phyloP scores from a whole-genome alignment of 2,329 filamentous ascomycete species.

The Sodiomyces alkalinus region DNA sequence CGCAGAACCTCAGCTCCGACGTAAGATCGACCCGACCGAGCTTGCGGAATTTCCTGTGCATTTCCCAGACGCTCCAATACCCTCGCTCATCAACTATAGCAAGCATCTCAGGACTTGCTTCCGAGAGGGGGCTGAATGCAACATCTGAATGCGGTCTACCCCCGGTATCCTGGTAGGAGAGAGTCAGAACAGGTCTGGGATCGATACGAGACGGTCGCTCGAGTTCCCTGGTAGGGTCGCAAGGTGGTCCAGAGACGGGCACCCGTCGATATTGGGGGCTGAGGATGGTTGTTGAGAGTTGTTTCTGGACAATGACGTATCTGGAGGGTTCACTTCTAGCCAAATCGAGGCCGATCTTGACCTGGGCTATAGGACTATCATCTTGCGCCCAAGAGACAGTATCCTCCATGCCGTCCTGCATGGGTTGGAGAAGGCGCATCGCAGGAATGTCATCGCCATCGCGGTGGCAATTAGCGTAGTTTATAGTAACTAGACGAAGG shows the following conservation, averaged over 20 bases:
- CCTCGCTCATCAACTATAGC: constrained; percentile 51
- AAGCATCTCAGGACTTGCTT: constrained; percentile 40
- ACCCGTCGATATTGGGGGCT: constrained; percentile 31
- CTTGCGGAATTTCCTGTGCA: too few species aligned
- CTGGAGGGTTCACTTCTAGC: constrained; percentile 22
- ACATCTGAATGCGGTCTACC: constrained; percentile 44
- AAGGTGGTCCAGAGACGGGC: constrained; percentile 16
- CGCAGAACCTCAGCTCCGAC: constrained; percentile 21
- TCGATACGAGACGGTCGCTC: constrained; percentile 33
- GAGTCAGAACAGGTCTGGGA: constrained; percentile 35
- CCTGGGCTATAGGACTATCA: constrained; percentile 29
- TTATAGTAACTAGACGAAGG: constrained; percentile 37
- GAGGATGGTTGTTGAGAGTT: constrained; percentile 33
- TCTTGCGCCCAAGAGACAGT: constrained; percentile 39
- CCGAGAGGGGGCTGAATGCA: constrained; percentile 40
- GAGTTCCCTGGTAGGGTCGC: constrained; percentile 10
- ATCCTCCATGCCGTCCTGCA: constrained; percentile 25
- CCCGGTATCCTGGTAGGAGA: constrained; percentile 37
- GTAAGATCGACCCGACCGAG: constrained; percentile 19
- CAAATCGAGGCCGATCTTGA: constrained; percentile 31
- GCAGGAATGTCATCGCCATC: constrained; percentile 24
- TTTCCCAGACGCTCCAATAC: constrained; percentile 53
- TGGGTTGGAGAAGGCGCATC: constrained; percentile 29
- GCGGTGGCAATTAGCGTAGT: constrained; percentile 40
- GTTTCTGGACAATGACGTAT: constrained; percentile 40